Conservation (phyloP, 2,329 filamentous ascomycete species). For the Pyricularia sp. region DNA sequence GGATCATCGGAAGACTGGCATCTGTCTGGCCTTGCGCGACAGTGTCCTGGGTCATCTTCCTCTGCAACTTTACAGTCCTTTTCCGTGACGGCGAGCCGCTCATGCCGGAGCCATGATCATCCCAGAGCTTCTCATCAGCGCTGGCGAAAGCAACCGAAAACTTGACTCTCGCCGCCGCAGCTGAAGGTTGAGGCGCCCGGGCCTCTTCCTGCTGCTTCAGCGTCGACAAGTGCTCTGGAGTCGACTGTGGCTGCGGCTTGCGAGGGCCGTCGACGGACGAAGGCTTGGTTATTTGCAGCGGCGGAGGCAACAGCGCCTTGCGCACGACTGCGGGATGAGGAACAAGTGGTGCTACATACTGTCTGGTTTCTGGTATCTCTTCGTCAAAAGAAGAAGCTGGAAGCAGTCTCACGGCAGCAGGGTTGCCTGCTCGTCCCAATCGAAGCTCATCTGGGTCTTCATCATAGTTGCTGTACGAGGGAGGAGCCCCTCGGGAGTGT, state of each 20-base stretch:
- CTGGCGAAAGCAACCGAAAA: constrained; percentile 3
- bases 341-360: constrained; percentile 39
- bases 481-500: constrained; percentile 32
- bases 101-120: background rate
- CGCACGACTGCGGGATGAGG: constrained; percentile 5
- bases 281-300: constrained; percentile 10
- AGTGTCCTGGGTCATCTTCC: constrained; percentile 21
- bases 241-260: constrained; percentile 19
- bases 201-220: constrained; percentile 29
- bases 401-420: constrained; percentile 48
- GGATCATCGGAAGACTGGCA: constrained; percentile 37
- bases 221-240: constrained; percentile 23
- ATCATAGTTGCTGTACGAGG: constrained; percentile 46
- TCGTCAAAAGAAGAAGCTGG: constrained; percentile 49
- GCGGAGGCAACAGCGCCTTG: constrained; percentile 10
- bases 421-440: constrained; percentile 31
- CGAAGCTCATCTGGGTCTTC: constrained; percentile 41
- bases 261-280: constrained; percentile 16
- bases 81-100: background rate
- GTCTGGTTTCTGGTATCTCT: constrained; percentile 30
- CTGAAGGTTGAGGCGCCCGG: background rate
- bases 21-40: constrained; percentile 22
- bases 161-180: constrained; percentile 10
- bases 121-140: background rate
- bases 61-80: constrained; percentile 43